Conservation (phyloP, 2,329 filamentous ascomycete genomes). For the Ceratocystis papillata region DNA sequence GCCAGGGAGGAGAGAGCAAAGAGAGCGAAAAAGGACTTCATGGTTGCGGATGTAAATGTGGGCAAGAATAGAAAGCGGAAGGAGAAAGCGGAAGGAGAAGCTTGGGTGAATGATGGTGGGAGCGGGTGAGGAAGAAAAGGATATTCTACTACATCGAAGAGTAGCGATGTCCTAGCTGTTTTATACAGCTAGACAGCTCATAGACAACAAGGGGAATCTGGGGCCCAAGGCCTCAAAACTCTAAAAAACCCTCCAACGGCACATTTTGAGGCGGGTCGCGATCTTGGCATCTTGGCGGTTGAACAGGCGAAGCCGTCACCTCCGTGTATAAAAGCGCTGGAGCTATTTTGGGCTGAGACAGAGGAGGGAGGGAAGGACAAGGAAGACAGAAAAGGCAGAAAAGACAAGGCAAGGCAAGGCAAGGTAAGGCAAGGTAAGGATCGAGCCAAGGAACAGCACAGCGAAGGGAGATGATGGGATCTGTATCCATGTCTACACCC, state of each 20-base stretch:
- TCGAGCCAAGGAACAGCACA: too few relatives aligned
- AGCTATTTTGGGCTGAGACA: background rate
- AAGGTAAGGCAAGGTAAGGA: too few relatives aligned
- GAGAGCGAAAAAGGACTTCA: constrained; percentile 23
- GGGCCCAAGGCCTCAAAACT: background rate
- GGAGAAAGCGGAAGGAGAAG: background rate
- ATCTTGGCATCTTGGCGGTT: constrained; percentile 12
- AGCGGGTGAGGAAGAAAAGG: background rate
- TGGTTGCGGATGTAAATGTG: constrained; percentile 20
- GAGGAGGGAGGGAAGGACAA: background rate
- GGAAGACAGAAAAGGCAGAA: background rate
- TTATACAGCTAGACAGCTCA: background rate
- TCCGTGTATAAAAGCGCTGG: background rate
- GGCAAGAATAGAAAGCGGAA: background rate
- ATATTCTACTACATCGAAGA: background rate
- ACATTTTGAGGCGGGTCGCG: background rate
- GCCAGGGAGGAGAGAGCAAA: constrained; percentile 18
- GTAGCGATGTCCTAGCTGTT: background rate
- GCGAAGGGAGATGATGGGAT: too few relatives aligned
- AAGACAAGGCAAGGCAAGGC: too few relatives aligned
- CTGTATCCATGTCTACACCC: too few relatives aligned
- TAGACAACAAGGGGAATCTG: background rate
- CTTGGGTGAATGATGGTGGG: background rate
- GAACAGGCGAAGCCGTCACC: constrained; percentile 1
- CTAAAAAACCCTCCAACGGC: background rate